Evolutionary conservation across 2,329 filamentous ascomycete genomes (phyloP), one percentile per base, ranked within the genome.

Genomic region (Gremmenia infestans): DNA sequence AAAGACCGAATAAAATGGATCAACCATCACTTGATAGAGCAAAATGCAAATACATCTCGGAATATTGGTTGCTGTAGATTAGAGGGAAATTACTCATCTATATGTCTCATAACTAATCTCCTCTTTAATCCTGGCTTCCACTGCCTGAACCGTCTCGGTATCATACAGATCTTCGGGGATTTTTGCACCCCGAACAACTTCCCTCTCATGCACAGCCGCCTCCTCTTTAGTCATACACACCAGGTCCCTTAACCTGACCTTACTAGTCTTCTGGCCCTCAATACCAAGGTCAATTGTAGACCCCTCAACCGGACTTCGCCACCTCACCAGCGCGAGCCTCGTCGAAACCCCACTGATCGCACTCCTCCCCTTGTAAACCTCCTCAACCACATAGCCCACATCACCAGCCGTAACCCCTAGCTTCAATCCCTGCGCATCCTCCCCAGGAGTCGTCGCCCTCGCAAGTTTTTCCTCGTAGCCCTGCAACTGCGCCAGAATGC

Each of bases 201-300:
- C 78, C 70, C 85, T 88, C 69, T 95, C 89, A 71, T 99, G 94
- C 56, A 81, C 79, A 15, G 79, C 74, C 3, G 88, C 89, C 72
- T 97, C 92, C 59, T 97, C 92, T 71, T 92, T 96, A 1, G 92
- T 97, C 89, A 97, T 90, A 65, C 88, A 89, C 0, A 96, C 91
- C 58, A 97, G 69, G 47, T 96, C 86, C 28, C 80, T 78, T 64
- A 93, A 72, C 35, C 78, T 72, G 4, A 97, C 64, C 2, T 78
- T 81, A n/a, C 89, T 86, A 47, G 80, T 84, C 67, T 89, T 95
- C 71, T 97, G 92, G 22, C 86, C 83, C n/a, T 85, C 79, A 42
- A 83, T 81, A 35, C 79, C 79, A 53, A 82, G 76, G 43, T 91
- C 87, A 14, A 90, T 76, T 14, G 72, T 74, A 48, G 80, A 74